These are phyloP conservation scores for Remersonia thermophila DNA, from an alignment of 2,329 filamentous ascomycete species.

Conservation along the genomic window DNA sequence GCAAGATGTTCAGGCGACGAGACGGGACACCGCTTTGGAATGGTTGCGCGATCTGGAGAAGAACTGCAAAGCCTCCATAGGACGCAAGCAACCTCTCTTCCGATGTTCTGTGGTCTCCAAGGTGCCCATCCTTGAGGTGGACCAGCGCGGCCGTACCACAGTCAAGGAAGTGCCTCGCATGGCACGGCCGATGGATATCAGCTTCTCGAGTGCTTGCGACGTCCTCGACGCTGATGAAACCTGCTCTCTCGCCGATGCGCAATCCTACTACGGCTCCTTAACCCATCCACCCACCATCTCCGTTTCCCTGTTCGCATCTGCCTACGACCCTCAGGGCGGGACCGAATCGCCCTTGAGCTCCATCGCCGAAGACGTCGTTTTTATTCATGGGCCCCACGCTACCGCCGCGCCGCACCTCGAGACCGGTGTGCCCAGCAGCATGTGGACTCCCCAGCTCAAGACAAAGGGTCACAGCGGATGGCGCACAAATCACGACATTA, in stretches of 20 bases:
- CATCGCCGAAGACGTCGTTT: conserved; percentile 86
- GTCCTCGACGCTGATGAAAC: neutral
- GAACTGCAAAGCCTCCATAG: conserved; percentile 56
- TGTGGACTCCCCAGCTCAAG: conserved; percentile 75
- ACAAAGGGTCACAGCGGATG: conserved; percentile 86
- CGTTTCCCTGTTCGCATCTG: neutral
- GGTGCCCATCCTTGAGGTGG: conserved; percentile 1
- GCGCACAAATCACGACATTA: conserved; percentile 99
- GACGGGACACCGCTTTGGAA: conserved; percentile 93
- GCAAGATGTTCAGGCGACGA: conserved; percentile 88
- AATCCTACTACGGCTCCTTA: conserved; percentile 2
- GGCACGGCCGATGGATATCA: neutral
- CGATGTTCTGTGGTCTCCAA: conserved; percentile 1
- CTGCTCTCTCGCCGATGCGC: neutral
- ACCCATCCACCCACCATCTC: neutral
- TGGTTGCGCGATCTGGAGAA: conserved; percentile 95
- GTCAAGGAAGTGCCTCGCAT: conserved; percentile 1
- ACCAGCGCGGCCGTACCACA: neutral
- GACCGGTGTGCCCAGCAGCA: conserved; percentile 80
- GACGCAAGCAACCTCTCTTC: neutral
- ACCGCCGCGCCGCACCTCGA: conserved; percentile 96
- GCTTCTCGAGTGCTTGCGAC: neutral
- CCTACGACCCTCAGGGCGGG: too few relatives aligned
- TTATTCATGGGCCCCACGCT: conserved; percentile 89
- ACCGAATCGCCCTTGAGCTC: conserved; percentile 72